Conservation (phyloP, 805 yeast genomes). For the Hanseniaspora clermontiae region DNA sequence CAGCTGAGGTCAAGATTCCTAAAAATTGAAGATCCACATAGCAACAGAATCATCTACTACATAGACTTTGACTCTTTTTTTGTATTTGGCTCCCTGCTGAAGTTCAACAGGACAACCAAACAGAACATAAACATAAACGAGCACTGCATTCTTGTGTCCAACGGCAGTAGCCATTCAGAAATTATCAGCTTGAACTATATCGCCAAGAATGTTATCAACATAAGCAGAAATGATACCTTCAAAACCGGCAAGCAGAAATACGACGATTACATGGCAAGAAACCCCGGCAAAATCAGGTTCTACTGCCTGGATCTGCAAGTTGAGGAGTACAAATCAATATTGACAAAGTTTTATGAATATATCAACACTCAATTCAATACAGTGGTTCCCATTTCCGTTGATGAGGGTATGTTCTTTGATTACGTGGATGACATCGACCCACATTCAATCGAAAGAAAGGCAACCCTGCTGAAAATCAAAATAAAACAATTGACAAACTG, state of each 20-base stretch:
- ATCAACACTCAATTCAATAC: slow-evolving; percentile 32
- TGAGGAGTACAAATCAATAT: slow-evolving; percentile 51
- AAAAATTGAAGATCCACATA: neutral
- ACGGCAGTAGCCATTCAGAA: slow-evolving; percentile 46
- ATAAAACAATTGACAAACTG: slow-evolving; percentile 61
- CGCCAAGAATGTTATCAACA: slow-evolving; percentile 62
- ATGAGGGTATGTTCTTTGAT: slow-evolving; percentile 55
- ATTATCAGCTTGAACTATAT: slow-evolving; percentile 85
- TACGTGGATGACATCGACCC: slow-evolving; percentile 19
- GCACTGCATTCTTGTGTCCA: slow-evolving; percentile 51
- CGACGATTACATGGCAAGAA: slow-evolving; percentile 38
- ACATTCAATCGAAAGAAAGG: slow-evolving; percentile 26
- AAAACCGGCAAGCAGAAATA: slow-evolving; percentile 50
- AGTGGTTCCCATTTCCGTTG: slow-evolving; percentile 76
- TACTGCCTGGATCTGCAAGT: slow-evolving; percentile 35
- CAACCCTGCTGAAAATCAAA: slow-evolving; percentile 30
- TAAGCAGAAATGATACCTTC: slow-evolving; percentile 85
- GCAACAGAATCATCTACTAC: slow-evolving; percentile 44
- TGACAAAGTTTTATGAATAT: slow-evolving; percentile 51
- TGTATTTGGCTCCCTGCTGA: slow-evolving; percentile 67
- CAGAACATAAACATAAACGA: slow-evolving; percentile 27
- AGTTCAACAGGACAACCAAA: slow-evolving; percentile 34
- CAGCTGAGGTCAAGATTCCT: slow-evolving; percentile 54
- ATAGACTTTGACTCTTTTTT: slow-evolving; percentile 91
- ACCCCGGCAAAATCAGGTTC: slow-evolving; percentile 38